Evolutionary conservation across 495 filamentous ascomycete species (phyloP).

Genomic region (Parmelia sp.): DNA sequence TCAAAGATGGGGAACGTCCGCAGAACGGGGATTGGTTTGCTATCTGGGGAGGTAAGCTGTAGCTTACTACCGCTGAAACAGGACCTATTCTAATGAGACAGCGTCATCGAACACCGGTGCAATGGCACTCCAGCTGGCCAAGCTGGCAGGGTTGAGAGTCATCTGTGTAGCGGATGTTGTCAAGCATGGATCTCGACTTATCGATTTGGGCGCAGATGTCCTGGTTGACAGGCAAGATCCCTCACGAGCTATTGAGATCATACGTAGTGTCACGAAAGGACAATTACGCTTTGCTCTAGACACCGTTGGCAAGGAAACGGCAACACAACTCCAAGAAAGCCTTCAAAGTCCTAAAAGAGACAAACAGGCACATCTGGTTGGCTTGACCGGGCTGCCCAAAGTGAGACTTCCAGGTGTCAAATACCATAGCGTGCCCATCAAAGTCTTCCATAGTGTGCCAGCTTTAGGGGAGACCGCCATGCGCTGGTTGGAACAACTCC

Average conservation of each 20-base stretch:
- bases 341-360: constrained; percentile 31
- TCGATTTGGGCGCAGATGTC: constrained; percentile 48
- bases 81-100: constrained; percentile 22
- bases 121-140: constrained; percentile 54
- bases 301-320: constrained; percentile 53
- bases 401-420: constrained; percentile 38
- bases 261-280: constrained; percentile 45
- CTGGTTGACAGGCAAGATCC: constrained; percentile 57
- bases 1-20: constrained; percentile 38
- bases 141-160: constrained; percentile 50
- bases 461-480: constrained; percentile 51
- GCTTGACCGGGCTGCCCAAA: constrained; percentile 57
- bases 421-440: constrained; percentile 60
- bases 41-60: constrained; percentile 64
- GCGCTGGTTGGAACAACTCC: constrained; percentile 53
- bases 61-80: neutral
- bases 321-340: constrained; percentile 43
- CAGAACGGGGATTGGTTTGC: constrained; percentile 56
- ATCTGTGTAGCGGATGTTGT: constrained; percentile 56
- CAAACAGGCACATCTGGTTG: constrained; percentile 49
- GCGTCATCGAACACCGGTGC: constrained; percentile 58
- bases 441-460: constrained; percentile 57
- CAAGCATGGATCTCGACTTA: constrained; percentile 51
- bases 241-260: constrained; percentile 53
- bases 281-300: constrained; percentile 58